A percentile compares a stretch with the other conserved stretches of the same genome.
Conservation (phyloP, 1,139 yeast species). For the Suhomyces ambrosiae region DNA sequence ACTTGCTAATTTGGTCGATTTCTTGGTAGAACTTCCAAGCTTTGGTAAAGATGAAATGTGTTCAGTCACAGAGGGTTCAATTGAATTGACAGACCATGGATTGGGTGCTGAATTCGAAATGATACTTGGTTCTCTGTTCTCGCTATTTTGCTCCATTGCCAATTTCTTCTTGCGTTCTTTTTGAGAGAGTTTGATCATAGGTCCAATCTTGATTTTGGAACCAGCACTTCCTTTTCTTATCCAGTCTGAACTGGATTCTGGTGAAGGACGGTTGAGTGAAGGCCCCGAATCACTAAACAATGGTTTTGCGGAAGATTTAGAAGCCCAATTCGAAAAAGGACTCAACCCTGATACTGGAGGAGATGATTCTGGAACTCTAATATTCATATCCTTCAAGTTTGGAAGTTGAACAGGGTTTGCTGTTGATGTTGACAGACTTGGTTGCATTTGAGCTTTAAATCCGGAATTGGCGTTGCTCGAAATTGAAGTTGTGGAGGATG, state of each 20-base stretch:
- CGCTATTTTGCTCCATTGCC: constrained; percentile 7
- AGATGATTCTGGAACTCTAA: background rate
- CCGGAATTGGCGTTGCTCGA: background rate
- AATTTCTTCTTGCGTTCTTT: constrained; percentile 50
- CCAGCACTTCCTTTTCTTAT: constrained; percentile 14
- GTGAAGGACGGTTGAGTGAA: background rate
- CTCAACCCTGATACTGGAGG: constrained; percentile 21
- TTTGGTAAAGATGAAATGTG: constrained; percentile 9
- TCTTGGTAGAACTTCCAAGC: constrained; percentile 10
- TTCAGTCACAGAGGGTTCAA: background rate
- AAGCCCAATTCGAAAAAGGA: constrained; percentile 38
- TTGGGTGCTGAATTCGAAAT: constrained; percentile 7
- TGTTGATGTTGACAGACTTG: background rate
- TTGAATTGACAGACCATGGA: constrained; percentile 15
- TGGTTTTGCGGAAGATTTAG: constrained; percentile 20
- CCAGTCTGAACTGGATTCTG: constrained; percentile 9
- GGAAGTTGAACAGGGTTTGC: constrained; percentile 5
- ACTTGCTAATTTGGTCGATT: background rate
- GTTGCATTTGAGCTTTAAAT: background rate
- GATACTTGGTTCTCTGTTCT: background rate
- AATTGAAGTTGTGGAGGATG: constrained; percentile 5
- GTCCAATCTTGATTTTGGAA: constrained; percentile 37
- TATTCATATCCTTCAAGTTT: constrained; percentile 4
- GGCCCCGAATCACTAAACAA: constrained; percentile 17
- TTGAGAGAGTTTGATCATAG: constrained; percentile 47